Conservation (phyloP, 2,329 filamentous ascomycete genomes). For the Pseudocercospora macadamiae region DNA sequence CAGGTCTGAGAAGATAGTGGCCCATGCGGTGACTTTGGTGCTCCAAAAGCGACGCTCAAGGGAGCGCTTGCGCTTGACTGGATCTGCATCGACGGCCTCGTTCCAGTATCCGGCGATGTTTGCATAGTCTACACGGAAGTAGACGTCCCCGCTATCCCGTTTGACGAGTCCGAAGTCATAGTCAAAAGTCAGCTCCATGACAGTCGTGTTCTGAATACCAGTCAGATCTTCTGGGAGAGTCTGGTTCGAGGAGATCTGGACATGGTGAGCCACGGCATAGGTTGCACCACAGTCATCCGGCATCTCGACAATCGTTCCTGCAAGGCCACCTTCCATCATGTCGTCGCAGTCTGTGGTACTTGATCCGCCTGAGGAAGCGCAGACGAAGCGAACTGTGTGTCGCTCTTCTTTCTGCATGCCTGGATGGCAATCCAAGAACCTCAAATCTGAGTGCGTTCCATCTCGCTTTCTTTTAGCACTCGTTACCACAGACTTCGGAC, state of each 20-base stretch:
- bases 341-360: background rate
- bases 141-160: background rate
- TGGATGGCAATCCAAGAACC: too few species aligned
- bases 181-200: background rate
- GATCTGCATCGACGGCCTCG: background rate
- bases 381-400: background rate
- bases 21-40: too few species aligned
- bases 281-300: background rate
- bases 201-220: background rate
- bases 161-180: background rate
- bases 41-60: too few species aligned
- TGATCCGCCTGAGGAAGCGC: background rate
- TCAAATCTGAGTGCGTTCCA: too few species aligned
- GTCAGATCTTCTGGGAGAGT: background rate
- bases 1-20: too few species aligned
- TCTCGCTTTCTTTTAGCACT: too few species aligned
- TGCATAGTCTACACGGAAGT: background rate
- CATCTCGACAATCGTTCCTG: background rate
- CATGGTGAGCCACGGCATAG: background rate
- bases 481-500: too few species aligned
- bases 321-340: background rate
- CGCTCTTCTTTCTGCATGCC: too few species aligned
- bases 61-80: too few species aligned
- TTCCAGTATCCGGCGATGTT: background rate
- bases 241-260: background rate